These are phyloP conservation scores for Friedmanniomyces simplex DNA, from an alignment of 495 filamentous ascomycete genomes.

Conservation along the genomic window DNA sequence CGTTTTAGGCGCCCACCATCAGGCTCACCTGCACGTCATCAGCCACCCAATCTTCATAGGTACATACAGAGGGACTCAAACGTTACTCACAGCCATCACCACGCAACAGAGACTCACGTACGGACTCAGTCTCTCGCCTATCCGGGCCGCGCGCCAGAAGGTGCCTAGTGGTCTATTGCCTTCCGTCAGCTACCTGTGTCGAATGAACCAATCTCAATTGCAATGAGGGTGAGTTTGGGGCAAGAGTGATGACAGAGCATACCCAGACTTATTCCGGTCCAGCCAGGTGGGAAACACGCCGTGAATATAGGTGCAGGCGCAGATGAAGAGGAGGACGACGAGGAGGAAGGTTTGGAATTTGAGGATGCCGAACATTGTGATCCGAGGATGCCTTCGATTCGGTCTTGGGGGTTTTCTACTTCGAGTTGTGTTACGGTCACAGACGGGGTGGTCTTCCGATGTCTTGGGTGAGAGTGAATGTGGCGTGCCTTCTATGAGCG, in stretches of 20 bases:
- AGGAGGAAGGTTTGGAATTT: conserved; percentile 93
- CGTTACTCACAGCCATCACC: conserved; percentile 73
- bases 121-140: conserved; percentile 88
- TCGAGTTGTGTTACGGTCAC: not conserved
- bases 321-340: conserved; percentile 88
- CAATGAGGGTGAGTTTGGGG: not conserved
- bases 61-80: not conserved
- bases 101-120: conserved; percentile 94
- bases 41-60: not conserved
- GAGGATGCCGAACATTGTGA: conserved; percentile 71
- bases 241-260: conserved; percentile 23
- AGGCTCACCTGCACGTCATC: not conserved
- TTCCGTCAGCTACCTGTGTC: too few species aligned
- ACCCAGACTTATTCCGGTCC: conserved; percentile 88
- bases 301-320: conserved; percentile 88
- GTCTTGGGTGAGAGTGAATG: not conserved
- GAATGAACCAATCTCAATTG: too few species aligned
- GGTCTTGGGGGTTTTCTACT: too few species aligned
- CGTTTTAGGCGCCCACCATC: not conserved
- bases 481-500: not conserved
- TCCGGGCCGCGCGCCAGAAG: conserved; percentile 93
- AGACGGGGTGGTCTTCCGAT: too few species aligned
- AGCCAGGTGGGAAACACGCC: conserved; percentile 83
- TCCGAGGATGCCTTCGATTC: conserved; percentile 36
- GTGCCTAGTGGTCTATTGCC: conserved; percentile 61